These are phyloP conservation scores for Spiromastix sp. DNA, from an alignment of 2,329 filamentous ascomycete genomes.

Conservation along the genomic window DNA sequence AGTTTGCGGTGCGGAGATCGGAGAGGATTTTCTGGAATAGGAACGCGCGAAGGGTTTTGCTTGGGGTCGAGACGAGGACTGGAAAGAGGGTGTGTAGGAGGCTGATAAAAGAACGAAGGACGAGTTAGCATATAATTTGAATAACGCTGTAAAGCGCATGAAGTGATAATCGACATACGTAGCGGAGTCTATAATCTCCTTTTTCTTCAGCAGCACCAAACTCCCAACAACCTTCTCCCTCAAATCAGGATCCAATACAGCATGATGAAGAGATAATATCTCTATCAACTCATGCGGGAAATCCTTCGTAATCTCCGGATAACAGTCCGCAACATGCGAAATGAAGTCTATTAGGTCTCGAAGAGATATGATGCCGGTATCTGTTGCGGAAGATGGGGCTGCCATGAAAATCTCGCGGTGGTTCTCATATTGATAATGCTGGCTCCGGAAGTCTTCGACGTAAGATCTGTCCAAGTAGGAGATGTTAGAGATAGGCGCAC, in stretches of 20 bases:
- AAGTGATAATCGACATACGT: constrained; percentile 31
- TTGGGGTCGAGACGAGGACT: constrained; percentile 81
- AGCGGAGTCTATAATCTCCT: constrained; percentile 81
- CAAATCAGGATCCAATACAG: constrained; percentile 69
- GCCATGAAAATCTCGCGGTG: constrained; percentile 85
- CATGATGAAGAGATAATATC: constrained; percentile 73
- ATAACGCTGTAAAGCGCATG: not conserved
- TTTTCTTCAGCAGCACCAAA: constrained; percentile 75
- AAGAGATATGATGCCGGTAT: constrained; percentile 71
- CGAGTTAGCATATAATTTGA: constrained; percentile 2
- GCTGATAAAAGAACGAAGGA: constrained; percentile 14
- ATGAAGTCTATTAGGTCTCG: constrained; percentile 89
- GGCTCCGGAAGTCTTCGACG: constrained; percentile 74
- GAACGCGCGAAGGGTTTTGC: constrained; percentile 74
- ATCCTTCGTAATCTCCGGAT: constrained; percentile 63
- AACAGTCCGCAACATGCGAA: constrained; percentile 87
- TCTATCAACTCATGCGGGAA: constrained; percentile 75
- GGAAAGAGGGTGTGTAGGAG: constrained; percentile 90
- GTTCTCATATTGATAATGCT: constrained; percentile 85
- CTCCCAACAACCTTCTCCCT: constrained; percentile 92
- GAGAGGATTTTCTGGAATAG: constrained; percentile 87
- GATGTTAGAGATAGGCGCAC: not conserved
- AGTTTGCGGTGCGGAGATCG: constrained; percentile 79
- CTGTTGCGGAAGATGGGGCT: constrained; percentile 66
- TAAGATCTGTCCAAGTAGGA: constrained; percentile 53